Evolutionary conservation across 2,329 filamentous ascomycete species (phyloP).

Genomic region (Juglanconis sp.): DNA sequence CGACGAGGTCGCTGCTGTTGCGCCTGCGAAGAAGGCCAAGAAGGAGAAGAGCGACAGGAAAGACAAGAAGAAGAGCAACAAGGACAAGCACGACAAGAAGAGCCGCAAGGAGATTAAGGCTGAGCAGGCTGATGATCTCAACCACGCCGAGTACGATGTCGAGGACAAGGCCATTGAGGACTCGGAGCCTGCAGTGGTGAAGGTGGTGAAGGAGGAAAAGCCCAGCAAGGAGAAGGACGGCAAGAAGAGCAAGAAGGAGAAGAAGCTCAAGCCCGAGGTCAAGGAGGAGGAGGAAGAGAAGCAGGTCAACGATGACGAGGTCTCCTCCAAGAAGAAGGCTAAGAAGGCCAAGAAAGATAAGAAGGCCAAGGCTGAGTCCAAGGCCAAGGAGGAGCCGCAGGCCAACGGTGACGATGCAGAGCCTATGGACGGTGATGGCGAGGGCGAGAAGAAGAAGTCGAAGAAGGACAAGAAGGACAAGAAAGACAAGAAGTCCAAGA

Average conservation of each 20-base stretch:
- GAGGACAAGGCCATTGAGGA: slow-evolving; percentile 12
- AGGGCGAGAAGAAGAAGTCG: slow-evolving; percentile 22
- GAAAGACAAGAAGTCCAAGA: slow-evolving; percentile 25
- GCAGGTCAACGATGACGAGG: background rate
- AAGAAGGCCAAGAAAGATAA: slow-evolving; percentile 17
- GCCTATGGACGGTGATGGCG: slow-evolving; percentile 29
- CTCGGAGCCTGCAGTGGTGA: background rate
- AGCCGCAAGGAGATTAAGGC: slow-evolving; percentile 10
- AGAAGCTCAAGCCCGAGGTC: background rate
- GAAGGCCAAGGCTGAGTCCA: slow-evolving; percentile 2
- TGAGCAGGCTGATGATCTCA: slow-evolving; percentile 3
- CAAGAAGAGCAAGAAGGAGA: slow-evolving; percentile 10
- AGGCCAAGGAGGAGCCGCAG: background rate
- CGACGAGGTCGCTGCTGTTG: slow-evolving; percentile 1
- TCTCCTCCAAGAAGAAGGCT: background rate
- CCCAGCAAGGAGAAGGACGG: background rate
- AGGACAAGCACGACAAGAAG: slow-evolving; percentile 2
- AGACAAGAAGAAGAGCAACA: background rate
- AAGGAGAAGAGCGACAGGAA: slow-evolving; percentile 9
- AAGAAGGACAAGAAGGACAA: slow-evolving; percentile 25
- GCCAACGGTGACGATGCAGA: slow-evolving; percentile 30
- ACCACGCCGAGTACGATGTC: slow-evolving; percentile 7
- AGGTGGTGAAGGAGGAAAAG: background rate
- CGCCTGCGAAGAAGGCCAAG: slow-evolving; percentile 7
- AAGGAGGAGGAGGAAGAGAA: background rate